A percentile compares a stretch with the other conserved stretches of the same genome.
Evolutionary conservation across 2,329 filamentous ascomycete genomes (phyloP).

Genomic region (Diplodia seriata): DNA sequence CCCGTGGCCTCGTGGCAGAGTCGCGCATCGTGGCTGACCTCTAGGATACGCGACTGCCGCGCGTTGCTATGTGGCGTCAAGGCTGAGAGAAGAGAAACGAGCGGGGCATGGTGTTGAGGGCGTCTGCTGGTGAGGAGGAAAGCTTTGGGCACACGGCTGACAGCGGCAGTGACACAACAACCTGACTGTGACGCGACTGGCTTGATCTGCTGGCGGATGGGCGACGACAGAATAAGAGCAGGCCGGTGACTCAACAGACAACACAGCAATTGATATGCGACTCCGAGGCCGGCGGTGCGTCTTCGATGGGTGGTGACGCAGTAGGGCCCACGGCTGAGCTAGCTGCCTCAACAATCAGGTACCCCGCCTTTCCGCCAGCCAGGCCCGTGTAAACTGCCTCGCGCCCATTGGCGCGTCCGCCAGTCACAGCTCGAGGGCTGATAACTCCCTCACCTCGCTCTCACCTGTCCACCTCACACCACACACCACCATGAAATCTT

Average conservation of each 20-base stretch:
- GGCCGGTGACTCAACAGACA: not conserved
- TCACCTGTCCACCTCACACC: constrained; percentile 9
- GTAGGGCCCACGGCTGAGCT: not conserved
- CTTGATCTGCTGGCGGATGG: not conserved
- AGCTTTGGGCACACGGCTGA: not conserved
- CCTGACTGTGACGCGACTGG: not conserved
- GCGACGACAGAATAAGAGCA: not conserved
- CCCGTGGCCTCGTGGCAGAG: not conserved
- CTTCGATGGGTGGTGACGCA: too few species aligned
- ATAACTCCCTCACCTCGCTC: not conserved
- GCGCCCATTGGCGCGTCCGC: constrained; percentile 11
- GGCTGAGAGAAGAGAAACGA: not conserved
- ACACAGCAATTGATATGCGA: not conserved
- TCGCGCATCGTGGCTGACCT: not conserved
- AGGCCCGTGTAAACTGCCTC: not conserved
- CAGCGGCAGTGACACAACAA: not conserved
- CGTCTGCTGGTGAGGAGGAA: not conserved
- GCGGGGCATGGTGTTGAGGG: constrained; percentile 14
- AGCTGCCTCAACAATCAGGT: constrained; percentile 24
- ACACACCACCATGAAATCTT: constrained; percentile 15
- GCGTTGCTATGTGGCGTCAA: constrained; percentile 2
- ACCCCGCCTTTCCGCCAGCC: constrained; percentile 17
- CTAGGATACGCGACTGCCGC: not conserved
- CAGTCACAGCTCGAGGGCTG: constrained; percentile 3
- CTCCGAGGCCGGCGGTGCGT: constrained; percentile 5